Conservation (phyloP, 768 basidiomycete species). For the Amanita exitialis region DNA sequence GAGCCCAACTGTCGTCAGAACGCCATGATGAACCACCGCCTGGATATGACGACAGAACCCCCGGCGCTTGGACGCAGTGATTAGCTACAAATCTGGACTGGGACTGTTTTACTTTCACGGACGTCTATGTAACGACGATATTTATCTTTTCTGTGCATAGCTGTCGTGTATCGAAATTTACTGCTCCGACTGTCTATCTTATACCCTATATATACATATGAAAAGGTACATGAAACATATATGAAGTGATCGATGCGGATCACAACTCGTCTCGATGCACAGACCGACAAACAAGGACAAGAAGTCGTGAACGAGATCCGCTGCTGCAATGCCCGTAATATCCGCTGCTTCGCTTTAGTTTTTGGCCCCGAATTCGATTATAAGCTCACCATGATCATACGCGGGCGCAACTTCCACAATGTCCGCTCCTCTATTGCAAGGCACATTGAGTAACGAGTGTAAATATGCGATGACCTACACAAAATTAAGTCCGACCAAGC, state of each 20-base stretch:
- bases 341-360: no score
- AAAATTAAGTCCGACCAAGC: constrained; percentile 69
- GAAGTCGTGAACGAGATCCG: no score
- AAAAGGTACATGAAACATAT: background rate
- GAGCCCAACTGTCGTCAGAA: constrained; percentile 21
- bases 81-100: background rate
- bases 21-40: constrained; percentile 52
- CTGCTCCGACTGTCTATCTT: background rate
- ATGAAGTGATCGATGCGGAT: no score
- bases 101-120: background rate
- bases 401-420: no score
- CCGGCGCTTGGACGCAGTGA: constrained; percentile 41
- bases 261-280: constrained; percentile 9
- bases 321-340: no score
- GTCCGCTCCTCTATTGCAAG: no score
- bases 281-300: constrained; percentile 14
- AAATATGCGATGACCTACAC: constrained; percentile 31
- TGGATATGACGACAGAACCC: constrained; percentile 47
- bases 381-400: no score
- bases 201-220: constrained; percentile 3
- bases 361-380: no score
- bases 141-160: background rate
- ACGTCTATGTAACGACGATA: background rate
- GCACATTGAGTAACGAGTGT: no score
- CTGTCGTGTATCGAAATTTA: background rate